Base-by-base conservation (phyloP, 1,284 basidiomycete species). In the Malassezia nana region DNA sequence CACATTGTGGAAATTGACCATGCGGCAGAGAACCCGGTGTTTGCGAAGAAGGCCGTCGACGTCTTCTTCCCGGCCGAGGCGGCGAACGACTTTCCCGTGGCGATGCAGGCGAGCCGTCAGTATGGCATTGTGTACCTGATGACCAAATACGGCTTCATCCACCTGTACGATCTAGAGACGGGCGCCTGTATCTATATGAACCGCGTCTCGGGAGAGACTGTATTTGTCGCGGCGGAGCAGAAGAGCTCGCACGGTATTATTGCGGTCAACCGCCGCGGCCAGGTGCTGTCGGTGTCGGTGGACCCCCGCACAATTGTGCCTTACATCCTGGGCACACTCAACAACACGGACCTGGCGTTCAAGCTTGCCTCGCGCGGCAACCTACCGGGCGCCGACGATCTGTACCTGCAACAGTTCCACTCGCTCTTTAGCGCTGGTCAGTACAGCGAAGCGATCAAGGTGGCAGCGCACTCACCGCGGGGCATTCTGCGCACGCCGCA, bases 141-240 rank as follows among this genome's bases (percentile, higher is more conserved):
- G 71, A 98, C 94, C 58, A 99, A 99, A 76, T 98, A 90, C 75
- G 94, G 94, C 46, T 99, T 99, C 78, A 96, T 99, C 71, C 94
- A 98, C 77, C 82, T 99, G 15, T 99, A 99, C 77, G 94, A 99
- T 77, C 82, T 98, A 63, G 94, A 99, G 77, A 84, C 87, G n/a
- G 94, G 92, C 57, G 86, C 89, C 48, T 98, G 94, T 79, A 85
- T 98, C 66, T 99, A 98, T 81, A 99, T 98, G 94, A 98, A 99
- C 81, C 87, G 94, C 62, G 98, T 99, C 75, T 94, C 89, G 46
- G 92, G 94, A 41, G 94, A 98, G 78, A 98, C 94, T 44, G 96
- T 98, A 76, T 98, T 99, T 76, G 91, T 95, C 46, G 96, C 94
- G 6, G 88, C 91, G 16, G 90, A 95, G 71, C 89, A 96, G 75